phyloP scores from a whole-genome alignment of 139 green algal genomes.

The Chlorella sp. region DNA sequence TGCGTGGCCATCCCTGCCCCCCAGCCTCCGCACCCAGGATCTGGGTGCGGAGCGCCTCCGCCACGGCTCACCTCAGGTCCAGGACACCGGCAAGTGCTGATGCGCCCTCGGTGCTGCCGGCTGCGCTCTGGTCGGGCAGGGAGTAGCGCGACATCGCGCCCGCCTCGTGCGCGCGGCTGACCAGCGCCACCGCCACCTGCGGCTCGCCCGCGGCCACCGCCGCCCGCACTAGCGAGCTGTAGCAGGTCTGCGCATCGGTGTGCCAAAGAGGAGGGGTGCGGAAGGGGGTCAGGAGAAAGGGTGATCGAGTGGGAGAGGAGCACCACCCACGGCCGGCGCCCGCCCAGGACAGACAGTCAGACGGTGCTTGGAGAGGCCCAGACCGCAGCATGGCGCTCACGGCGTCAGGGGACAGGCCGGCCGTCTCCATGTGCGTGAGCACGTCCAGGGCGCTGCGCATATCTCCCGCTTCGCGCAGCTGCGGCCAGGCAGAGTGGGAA shows the following conservation, averaged over 20 bases:
- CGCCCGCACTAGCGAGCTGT: conserved; percentile 5
- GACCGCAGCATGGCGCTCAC: neutral
- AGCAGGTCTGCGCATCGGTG: conserved; percentile 16
- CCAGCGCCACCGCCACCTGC: conserved; percentile 17
- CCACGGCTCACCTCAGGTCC: conserved; percentile 9
- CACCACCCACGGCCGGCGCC: too few relatives aligned
- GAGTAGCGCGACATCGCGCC: conserved; percentile 21
- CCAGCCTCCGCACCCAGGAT: neutral
- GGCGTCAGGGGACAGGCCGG: conserved; percentile 11
- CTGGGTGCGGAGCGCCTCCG: neutral
- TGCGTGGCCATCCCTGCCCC: neutral
- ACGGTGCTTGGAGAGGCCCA: too few relatives aligned
- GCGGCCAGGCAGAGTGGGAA: too few relatives aligned
- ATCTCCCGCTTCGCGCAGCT: too few relatives aligned
- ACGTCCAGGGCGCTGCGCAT: neutral
- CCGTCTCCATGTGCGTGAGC: conserved; percentile 31
- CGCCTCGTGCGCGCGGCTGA: conserved; percentile 8
- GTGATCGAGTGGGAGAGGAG: neutral
- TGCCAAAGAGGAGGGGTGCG: neutral
- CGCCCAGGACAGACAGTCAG: too few relatives aligned
- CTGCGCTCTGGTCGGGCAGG: conserved; percentile 19
- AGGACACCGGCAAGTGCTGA: conserved; percentile 18
- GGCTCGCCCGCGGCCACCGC: neutral
- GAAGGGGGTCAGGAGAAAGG: neutral
- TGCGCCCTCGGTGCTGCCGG: neutral